Base-by-base conservation (phyloP, 495 filamentous ascomycete species). In the Podospora fimiseda region DNA sequence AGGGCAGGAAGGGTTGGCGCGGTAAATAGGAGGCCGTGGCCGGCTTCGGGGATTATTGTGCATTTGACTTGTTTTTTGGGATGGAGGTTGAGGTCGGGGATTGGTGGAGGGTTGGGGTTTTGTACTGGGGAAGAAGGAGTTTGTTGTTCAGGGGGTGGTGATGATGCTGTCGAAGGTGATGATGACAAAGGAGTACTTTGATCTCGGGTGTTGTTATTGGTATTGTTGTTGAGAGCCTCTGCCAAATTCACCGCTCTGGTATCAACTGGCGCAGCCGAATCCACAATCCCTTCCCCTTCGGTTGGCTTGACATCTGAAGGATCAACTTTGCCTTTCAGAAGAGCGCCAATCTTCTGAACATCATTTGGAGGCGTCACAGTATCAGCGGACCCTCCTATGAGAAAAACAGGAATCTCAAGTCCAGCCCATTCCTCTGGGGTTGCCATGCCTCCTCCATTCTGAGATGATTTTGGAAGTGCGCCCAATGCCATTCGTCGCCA, bases 401-500 rank as follows among this genome's bases (percentile, higher is more conserved):
- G 72, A 53, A 88, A 84, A 21, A 95, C 75, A 3, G 92, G 92
- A 21, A 83, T 67, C 18, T 81, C 65, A 21, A 97, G 69, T 9
- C 79, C 82, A 15, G 79, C 73, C 92, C 92, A 97, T 20, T 84
- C 73, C 2, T 85, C 77, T 48, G 77, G 64, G 0, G 84, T 82
- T 38, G 89, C 85, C 9, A 93, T 62, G 2, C 87, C 88, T 6
- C 81, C 83, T n/a, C 71, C 76, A 16, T 74, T 60, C 9, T 71
- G 52, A 54, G 81, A n/a, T n/a, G n/a, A 82, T 13, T 66, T 72
- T 13, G 86, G 81, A 16, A 89, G 65, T 41, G 73, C 69, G 2
- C 89, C 90, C 69, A 76, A 86, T 3, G 83, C 86, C 86, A 95
- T 92, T 36, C 90, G 79, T 53, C 85, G 80, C 81, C 87, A 95